Evolutionary conservation across 352 stramenopile species (phyloP).

Genomic region (Phytophthora pinifolia): DNA sequence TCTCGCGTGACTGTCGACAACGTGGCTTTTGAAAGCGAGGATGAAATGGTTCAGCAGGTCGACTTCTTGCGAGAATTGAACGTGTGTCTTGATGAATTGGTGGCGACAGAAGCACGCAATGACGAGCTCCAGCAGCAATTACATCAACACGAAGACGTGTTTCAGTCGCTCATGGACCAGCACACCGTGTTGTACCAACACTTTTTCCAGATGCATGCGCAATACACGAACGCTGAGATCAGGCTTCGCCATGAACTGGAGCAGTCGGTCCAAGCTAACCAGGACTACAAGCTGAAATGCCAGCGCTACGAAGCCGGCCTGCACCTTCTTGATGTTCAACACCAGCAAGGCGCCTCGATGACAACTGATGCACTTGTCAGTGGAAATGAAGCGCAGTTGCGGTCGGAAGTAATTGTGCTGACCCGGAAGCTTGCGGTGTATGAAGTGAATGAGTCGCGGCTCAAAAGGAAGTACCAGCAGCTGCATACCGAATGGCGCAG

Average conservation of each 20-base stretch:
- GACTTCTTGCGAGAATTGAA: constrained; percentile 71
- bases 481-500: constrained; percentile 48
- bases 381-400: constrained; percentile 42
- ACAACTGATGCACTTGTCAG: constrained; percentile 16
- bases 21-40: constrained; percentile 53
- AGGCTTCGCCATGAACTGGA: constrained; percentile 39
- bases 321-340: constrained; percentile 42
- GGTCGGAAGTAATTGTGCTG: constrained; percentile 59
- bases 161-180: constrained; percentile 66
- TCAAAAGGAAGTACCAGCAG: constrained; percentile 66
- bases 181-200: constrained; percentile 75
- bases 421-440: constrained; percentile 72
- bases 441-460: constrained; percentile 82
- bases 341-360: constrained; percentile 8
- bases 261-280: constrained; percentile 37
- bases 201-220: constrained; percentile 61
- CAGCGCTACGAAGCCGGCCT: constrained; percentile 57
- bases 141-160: constrained; percentile 49
- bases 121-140: constrained; percentile 46
- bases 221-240: constrained; percentile 44
- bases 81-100: constrained; percentile 64
- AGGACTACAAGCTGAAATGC: constrained; percentile 50
- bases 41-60: constrained; percentile 56
- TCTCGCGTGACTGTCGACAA: constrained; percentile 15
- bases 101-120: constrained; percentile 49